Percentiles rank a stretch among this genome's conserved stretches.
Conservation (phyloP, 768 basidiomycete genomes). For the Glaciozyma martinii region DNA sequence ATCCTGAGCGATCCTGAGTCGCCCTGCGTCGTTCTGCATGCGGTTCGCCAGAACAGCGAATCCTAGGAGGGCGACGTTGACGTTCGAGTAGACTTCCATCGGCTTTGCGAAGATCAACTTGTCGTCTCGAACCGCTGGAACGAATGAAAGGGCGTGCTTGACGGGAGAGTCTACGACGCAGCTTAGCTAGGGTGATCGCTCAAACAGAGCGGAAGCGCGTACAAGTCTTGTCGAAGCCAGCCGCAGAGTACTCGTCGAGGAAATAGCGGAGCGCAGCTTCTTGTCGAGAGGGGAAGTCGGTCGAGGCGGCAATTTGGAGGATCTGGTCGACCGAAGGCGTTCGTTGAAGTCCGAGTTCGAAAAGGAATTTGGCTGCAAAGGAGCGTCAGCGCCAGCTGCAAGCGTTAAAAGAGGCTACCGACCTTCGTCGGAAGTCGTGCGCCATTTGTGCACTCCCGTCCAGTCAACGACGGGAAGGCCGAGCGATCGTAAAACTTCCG, state of each 20-base stretch:
- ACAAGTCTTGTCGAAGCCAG: slow-evolving; percentile 41
- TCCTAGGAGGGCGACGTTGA: slow-evolving; percentile 64
- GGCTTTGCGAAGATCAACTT: slow-evolving; percentile 45
- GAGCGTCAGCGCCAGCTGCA: background rate
- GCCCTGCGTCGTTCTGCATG: slow-evolving; percentile 21
- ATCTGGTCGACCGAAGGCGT: slow-evolving; percentile 60
- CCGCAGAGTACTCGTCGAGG: slow-evolving; percentile 57
- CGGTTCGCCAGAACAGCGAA: slow-evolving; percentile 51
- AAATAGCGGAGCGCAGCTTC: slow-evolving; percentile 67
- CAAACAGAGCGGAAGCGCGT: slow-evolving; percentile 4
- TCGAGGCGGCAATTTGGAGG: slow-evolving; percentile 56
- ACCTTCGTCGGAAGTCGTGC: slow-evolving; percentile 77
- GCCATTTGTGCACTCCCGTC: slow-evolving; percentile 64
- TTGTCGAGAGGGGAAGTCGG: slow-evolving; percentile 47
- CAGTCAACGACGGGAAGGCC: slow-evolving; percentile 79
- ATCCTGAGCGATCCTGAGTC: slow-evolving; percentile 29
- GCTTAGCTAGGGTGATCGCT: slow-evolving; percentile 46
- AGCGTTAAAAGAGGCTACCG: slow-evolving; percentile 5
- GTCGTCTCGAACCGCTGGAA: slow-evolving; percentile 60
- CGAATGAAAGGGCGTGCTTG: slow-evolving; percentile 58
- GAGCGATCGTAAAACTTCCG: slow-evolving; percentile 59
- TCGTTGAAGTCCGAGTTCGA: slow-evolving; percentile 48
- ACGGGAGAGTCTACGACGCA: slow-evolving; percentile 36
- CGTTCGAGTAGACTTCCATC: slow-evolving; percentile 58
- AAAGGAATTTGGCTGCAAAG: slow-evolving; percentile 64